Conservation (phyloP, 73 alveolate genomes). For the Uronychia binucleata region DNA sequence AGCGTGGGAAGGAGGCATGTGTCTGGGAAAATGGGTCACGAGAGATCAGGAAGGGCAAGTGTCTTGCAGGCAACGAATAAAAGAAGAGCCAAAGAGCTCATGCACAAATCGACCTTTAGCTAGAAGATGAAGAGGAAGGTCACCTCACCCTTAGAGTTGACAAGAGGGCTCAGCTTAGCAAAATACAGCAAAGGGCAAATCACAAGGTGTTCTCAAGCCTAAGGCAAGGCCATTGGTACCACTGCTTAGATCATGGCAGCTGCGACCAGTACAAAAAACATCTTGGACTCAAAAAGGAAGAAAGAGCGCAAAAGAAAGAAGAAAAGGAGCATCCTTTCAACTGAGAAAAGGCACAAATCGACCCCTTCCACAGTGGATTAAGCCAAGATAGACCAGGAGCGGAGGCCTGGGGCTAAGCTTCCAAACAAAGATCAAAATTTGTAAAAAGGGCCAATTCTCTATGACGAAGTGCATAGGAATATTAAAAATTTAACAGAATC, state of each 20-base stretch:
- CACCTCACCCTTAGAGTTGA: not conserved
- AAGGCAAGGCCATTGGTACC: not conserved
- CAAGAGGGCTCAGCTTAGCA: too few relatives aligned
- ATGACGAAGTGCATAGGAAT: not conserved
- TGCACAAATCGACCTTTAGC: not conserved
- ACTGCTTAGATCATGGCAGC: not conserved
- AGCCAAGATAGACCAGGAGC: not conserved
- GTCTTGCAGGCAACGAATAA: not conserved
- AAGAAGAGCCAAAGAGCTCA: not conserved
- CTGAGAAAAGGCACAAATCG: not conserved
- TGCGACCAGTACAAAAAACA: not conserved
- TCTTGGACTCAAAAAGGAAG: not conserved
- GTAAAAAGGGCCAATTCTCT: not conserved
- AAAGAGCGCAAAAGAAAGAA: not conserved
- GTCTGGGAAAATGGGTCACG: too few relatives aligned
- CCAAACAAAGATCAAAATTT: not conserved
- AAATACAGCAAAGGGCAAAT: too few relatives aligned
- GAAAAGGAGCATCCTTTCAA: not conserved
- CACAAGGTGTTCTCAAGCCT: not conserved
- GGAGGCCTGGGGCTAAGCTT: not conserved
- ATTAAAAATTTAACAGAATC: not conserved
- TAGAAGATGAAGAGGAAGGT: not conserved
- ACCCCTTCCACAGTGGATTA: not conserved
- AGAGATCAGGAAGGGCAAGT: too few relatives aligned
- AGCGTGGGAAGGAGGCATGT: too few relatives aligned